Percentiles rank a stretch among this genome's conserved stretches.
These are phyloP conservation scores for Fraxinus latifolia DNA, from an alignment of 305 asterid species.

Conservation along the genomic window DNA sequence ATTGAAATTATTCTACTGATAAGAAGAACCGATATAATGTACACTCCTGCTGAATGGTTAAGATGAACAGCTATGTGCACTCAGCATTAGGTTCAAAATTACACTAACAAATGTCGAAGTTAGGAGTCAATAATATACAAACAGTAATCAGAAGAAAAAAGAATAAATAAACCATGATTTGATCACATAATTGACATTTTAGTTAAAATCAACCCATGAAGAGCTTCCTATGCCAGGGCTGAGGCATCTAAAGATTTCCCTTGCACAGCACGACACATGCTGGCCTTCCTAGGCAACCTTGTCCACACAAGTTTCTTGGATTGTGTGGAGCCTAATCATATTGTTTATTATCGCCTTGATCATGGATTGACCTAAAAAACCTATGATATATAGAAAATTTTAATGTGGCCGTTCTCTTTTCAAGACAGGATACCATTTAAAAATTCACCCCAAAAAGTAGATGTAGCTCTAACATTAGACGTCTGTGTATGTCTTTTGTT, in stretches of 20 bases:
- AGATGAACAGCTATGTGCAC: not conserved
- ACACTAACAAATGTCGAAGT: not conserved
- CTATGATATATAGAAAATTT: not conserved
- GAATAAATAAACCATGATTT: not conserved
- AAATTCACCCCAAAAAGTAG: not conserved
- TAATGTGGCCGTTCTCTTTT: not conserved
- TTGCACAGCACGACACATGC: not conserved
- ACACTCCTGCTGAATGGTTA: not conserved
- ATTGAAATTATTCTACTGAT: not conserved
- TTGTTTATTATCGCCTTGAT: not conserved
- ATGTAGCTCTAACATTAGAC: not conserved
- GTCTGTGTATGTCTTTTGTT: not conserved
- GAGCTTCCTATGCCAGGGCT: not conserved
- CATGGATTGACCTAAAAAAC: not conserved
- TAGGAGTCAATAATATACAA: not conserved
- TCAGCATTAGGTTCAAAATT: not conserved
- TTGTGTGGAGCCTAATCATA: not conserved
- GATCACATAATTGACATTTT: not conserved
- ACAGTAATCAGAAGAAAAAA: not conserved
- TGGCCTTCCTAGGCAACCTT: not conserved
- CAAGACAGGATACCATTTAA: not conserved
- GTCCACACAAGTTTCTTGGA: not conserved
- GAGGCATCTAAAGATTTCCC: not conserved
- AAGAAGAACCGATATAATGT: not conserved
- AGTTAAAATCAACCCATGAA: not conserved